Evolutionary conservation across 495 filamentous ascomycete species (phyloP), one percentile per base, ranked within the genome.

Genomic region (Collariella sp.): DNA sequence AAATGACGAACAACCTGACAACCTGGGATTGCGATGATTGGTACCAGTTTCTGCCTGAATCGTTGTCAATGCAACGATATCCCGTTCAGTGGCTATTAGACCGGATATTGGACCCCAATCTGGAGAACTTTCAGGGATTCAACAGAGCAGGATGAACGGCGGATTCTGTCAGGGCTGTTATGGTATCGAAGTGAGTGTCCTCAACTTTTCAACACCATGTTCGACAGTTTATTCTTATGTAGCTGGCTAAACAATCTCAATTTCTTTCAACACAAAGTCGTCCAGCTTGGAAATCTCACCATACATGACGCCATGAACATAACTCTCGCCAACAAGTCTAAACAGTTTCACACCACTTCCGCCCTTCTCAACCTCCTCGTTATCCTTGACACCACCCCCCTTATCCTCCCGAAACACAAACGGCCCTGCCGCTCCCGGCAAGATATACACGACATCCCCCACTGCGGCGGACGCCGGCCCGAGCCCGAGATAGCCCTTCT

Each of bases 271-370:
- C 15, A 2, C 11, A 34, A 54, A 41, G 5, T 22, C 52, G 1
- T 54, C 52, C 5, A 12, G 1, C 1, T 16, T 23, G 15, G 41
- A 11, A n/a, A 35, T 43, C 45, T 54, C 52, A 26, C 52, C 52
- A 22, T 47, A 5, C 52, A 54, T 54, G n/a, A 54, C 47, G 1
- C 52, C 52, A 19, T 54, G 52, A 18, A 54, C 52, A 42, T 54
- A 54, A 5, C 43, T 40, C 24, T 47, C 43, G 2, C 52, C 52
- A 9, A 54, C 42, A n/a, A 54, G 22, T 16, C 43, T 22, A 11
- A 54, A 18, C 52, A 16, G 18, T 10, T 20, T 29, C 1, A 15
- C 7, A 15, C 1, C 4, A 2, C 19, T 35, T 19, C 9, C 5
- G 3, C 29, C 24, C 6, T 35, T 24, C 4, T 1, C n/a, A 0